These are phyloP conservation scores for Pythium phragmiticola DNA, from an alignment of 352 stramenopile species.

Conservation along the genomic window DNA sequence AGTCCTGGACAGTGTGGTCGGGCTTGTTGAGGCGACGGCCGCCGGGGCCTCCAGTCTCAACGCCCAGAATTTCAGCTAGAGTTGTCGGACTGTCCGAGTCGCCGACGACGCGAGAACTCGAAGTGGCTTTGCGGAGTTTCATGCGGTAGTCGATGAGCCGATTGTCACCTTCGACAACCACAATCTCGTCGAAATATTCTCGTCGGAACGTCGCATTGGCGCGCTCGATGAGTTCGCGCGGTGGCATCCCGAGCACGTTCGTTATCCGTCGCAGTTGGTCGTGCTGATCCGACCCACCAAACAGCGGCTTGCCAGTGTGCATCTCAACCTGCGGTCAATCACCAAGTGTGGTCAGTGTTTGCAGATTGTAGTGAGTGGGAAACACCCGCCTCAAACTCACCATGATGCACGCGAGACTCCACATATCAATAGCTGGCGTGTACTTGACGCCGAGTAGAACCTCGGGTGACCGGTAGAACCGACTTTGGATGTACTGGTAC, in stretches of 20 bases:
- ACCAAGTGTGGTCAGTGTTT: not conserved
- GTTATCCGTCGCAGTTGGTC: conserved; percentile 98
- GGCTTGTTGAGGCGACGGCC: conserved; percentile 47
- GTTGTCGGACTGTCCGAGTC: conserved; percentile 38
- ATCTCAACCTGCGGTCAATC: conserved; percentile 84
- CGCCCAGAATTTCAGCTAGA: conserved; percentile 57
- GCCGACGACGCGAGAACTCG: conserved; percentile 25
- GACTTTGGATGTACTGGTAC: conserved; percentile 98
- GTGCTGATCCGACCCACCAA: conserved; percentile 94
- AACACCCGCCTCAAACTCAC: conserved; percentile 20
- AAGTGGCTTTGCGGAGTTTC: conserved; percentile 56
- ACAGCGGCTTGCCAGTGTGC: conserved; percentile 98
- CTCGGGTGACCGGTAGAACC: conserved; percentile 95
- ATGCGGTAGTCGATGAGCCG: conserved; percentile 61
- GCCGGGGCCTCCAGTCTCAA: conserved; percentile 39
- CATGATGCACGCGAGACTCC: conserved; percentile 88
- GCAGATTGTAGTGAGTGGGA: not conserved
- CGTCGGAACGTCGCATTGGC: conserved; percentile 76
- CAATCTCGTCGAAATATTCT: conserved; percentile 92
- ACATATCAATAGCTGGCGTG: conserved; percentile 87
- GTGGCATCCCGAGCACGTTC: conserved; percentile 93
- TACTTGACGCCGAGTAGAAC: conserved; percentile 84
- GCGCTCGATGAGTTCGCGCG: conserved; percentile 88
- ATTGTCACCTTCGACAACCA: conserved; percentile 54
- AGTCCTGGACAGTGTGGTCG: conserved; percentile 83